Evolutionary conservation across 1,284 basidiomycete genomes (phyloP).

Genomic region (Ceratobasidium sp.): DNA sequence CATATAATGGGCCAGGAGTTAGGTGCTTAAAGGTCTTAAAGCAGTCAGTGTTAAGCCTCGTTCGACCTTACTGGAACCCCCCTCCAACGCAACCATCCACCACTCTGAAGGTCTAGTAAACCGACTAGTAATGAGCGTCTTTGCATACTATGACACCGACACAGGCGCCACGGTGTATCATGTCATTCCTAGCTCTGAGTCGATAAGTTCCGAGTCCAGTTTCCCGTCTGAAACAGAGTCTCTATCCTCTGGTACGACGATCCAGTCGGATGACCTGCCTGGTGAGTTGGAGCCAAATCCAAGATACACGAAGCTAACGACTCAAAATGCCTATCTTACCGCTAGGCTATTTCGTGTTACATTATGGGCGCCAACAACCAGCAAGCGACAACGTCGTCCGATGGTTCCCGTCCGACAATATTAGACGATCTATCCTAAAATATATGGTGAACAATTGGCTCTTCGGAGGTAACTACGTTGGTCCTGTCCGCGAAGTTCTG

Average conservation of each 20-base stretch:
- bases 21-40: too few species aligned
- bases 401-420: conserved; percentile 4
- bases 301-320: too few species aligned
- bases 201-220: not conserved
- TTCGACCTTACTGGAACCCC: too few species aligned
- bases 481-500: not conserved
- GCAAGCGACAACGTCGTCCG: not conserved
- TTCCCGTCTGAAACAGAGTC: conserved; percentile 1
- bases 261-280: conserved; percentile 4
- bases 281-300: not conserved
- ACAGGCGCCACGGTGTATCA: too few species aligned
- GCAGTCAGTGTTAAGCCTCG: too few species aligned
- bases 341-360: conserved; percentile 4
- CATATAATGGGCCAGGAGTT: too few species aligned
- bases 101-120: too few species aligned
- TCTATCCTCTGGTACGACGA: not conserved
- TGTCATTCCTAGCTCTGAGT: not conserved
- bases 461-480: conserved; percentile 3
- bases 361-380: not conserved
- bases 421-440: not conserved
- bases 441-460: not conserved
- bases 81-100: too few species aligned
- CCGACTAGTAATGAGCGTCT: too few species aligned
- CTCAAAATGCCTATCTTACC: not conserved
- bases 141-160: too few species aligned